Evolutionary conservation across 768 basidiomycete species (phyloP).

Genomic region (Serendipita vermifera): DNA sequence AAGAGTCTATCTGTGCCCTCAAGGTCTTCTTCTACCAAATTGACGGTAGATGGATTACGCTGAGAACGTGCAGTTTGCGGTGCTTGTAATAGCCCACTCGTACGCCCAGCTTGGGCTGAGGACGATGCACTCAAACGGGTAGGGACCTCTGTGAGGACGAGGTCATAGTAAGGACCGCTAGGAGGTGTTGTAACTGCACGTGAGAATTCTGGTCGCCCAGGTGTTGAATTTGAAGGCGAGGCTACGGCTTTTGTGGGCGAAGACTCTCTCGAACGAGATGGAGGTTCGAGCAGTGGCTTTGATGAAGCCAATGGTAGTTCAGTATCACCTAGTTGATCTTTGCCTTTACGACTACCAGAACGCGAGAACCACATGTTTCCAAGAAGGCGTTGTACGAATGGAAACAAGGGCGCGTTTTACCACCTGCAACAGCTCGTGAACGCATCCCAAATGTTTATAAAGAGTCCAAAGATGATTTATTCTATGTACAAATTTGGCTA

Average conservation of each 20-base stretch:
- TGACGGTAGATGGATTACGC: neutral
- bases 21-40: conserved; percentile 1
- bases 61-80: neutral
- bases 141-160: neutral
- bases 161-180: neutral
- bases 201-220: neutral
- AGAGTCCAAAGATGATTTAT: too few species aligned
- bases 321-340: neutral
- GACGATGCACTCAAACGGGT: neutral
- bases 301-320: neutral
- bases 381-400: too few species aligned
- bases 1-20: conserved; percentile 2
- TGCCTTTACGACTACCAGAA: neutral
- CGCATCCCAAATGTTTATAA: too few species aligned
- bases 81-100: neutral
- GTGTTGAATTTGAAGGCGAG: neutral
- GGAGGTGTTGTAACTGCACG: neutral
- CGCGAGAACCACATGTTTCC: neutral
- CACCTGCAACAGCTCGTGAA: too few species aligned
- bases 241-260: neutral
- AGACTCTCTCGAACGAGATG: neutral
- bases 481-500: too few species aligned
- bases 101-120: neutral
- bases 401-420: too few species aligned
- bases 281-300: neutral